Evolutionary conservation across 2,329 filamentous ascomycete species (phyloP).

Genomic region (Fusarium graminum): DNA sequence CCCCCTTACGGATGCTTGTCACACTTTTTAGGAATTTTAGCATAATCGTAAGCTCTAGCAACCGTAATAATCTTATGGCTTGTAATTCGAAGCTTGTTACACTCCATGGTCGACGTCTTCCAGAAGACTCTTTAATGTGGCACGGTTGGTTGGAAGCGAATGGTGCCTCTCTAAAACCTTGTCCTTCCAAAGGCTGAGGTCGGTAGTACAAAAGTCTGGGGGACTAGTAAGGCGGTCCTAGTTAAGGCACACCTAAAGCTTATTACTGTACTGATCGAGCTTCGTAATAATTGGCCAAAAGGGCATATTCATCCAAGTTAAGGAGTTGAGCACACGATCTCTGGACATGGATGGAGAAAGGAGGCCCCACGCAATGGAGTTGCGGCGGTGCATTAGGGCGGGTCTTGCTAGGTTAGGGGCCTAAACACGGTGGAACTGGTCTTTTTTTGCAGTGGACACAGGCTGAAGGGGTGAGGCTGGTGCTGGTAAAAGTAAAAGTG

Average conservation of each 20-base stretch:
- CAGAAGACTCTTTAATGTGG: constrained; percentile 27
- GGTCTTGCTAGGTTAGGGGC: constrained; percentile 16
- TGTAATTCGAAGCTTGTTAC: too few relatives aligned
- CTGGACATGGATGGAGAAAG: constrained; percentile 8
- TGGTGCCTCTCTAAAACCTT: constrained; percentile 24
- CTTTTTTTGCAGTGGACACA: constrained; percentile 12
- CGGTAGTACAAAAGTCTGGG: constrained; percentile 34
- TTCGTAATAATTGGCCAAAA: too few relatives aligned
- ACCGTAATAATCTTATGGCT: too few relatives aligned
- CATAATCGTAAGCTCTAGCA: background rate
- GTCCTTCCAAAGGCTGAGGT: constrained; percentile 1
- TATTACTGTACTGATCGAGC: too few relatives aligned
- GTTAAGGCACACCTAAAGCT: too few relatives aligned
- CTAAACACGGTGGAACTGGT: background rate
- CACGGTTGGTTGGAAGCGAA: constrained; percentile 33
- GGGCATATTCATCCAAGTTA: constrained; percentile 4
- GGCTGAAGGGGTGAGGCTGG: constrained; percentile 3
- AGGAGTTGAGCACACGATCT: constrained; percentile 28
- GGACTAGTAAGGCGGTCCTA: constrained; percentile 1
- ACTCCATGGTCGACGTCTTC: background rate
- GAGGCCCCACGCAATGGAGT: constrained; percentile 32
- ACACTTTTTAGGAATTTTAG: background rate
- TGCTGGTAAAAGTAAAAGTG: background rate
- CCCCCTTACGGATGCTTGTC: background rate
- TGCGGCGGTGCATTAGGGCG: constrained; percentile 31